A percentile compares a stretch with the other conserved stretches of the same genome.
Conservation (phyloP, 2,329 filamentous ascomycete genomes). For the Trichoderma pleuroti region DNA sequence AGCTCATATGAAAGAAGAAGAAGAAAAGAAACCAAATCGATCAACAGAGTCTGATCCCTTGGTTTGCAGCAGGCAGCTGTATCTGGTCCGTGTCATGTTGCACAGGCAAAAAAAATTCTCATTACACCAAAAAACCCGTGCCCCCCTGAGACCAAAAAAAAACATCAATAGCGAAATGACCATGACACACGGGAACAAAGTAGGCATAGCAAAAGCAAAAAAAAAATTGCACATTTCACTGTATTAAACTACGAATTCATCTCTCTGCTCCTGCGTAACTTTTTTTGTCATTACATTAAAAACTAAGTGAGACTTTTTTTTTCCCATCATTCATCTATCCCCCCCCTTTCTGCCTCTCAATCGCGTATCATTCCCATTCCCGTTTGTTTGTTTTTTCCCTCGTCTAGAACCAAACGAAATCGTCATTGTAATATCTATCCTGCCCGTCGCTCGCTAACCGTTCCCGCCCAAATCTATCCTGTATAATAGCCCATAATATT, state of each 20-base stretch:
- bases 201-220: not conserved
- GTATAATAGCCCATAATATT: not conserved
- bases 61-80: not conserved
- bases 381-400: not conserved
- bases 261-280: not conserved
- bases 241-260: not conserved
- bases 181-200: not conserved
- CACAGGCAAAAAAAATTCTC: not conserved
- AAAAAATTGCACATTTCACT: not conserved
- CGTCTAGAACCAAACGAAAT: not conserved
- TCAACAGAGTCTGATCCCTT: not conserved
- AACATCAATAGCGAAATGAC: conserved; percentile 1
- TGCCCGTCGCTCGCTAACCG: not conserved
- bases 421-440: conserved; percentile 3
- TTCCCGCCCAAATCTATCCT: conserved; percentile 11
- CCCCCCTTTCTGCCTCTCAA: not conserved
- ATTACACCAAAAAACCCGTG: not conserved
- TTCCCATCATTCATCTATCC: too few relatives aligned
- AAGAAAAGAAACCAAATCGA: not conserved
- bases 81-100: not conserved
- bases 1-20: not conserved
- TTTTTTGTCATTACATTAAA: not conserved
- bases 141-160: not conserved
- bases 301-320: not conserved
- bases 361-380: not conserved